phyloP scores from a whole-genome alignment of 805 yeast species.

The Candida saitoana region DNA sequence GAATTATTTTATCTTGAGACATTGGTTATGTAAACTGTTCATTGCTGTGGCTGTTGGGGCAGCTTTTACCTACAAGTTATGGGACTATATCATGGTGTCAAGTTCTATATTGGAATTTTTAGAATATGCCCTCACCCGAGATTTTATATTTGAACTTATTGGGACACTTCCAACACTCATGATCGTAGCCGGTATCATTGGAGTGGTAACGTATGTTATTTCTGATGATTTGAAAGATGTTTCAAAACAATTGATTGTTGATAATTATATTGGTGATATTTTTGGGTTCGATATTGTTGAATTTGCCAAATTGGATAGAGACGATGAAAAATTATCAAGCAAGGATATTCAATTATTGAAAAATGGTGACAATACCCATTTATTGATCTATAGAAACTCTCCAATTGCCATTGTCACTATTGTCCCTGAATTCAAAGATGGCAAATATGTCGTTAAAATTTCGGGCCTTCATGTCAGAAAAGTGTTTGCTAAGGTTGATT shows the following conservation, averaged over 20 bases:
- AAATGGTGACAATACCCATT: conserved; percentile 46
- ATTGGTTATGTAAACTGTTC: conserved; percentile 34
- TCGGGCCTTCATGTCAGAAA: conserved; percentile 61
- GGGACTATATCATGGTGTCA: conserved; percentile 28
- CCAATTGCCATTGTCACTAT: conserved; percentile 65
- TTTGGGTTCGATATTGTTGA: conserved; percentile 52
- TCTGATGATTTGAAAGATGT: conserved; percentile 46
- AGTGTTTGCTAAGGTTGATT: conserved; percentile 62
- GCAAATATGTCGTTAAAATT: conserved; percentile 48
- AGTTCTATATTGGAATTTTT: conserved; percentile 29
- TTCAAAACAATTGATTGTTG: conserved; percentile 24
- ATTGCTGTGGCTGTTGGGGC: conserved; percentile 18
- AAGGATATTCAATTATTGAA: conserved; percentile 22
- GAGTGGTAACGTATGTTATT: conserved; percentile 36
- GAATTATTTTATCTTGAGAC: conserved; percentile 44
- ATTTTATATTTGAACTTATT: conserved; percentile 21
- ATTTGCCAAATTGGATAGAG: conserved; percentile 35
- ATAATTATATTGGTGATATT: conserved; percentile 21
- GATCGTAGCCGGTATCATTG: conserved; percentile 31
- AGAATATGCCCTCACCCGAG: conserved; percentile 18
- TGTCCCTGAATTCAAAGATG: conserved; percentile 35
- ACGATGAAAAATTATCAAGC: conserved; percentile 13
- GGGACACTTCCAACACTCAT: conserved; percentile 35
- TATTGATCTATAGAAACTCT: conserved; percentile 60
- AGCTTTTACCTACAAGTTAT: conserved; percentile 19